Evolutionary conservation across 2,329 filamentous ascomycete species (phyloP).

Genomic region (Epichloe sp.): DNA sequence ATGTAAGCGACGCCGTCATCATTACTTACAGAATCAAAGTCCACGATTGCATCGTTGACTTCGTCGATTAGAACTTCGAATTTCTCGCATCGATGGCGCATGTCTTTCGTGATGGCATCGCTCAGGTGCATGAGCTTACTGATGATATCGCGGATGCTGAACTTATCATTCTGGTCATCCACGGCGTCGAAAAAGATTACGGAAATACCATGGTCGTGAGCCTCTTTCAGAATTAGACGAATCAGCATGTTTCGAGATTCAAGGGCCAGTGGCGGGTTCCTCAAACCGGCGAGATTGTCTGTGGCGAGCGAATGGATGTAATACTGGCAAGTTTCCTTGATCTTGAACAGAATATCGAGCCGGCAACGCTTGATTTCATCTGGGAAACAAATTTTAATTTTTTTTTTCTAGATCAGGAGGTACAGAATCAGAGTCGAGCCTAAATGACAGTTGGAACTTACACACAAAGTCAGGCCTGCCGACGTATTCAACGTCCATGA

Average conservation of each 20-base stretch:
- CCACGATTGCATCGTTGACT: neutral
- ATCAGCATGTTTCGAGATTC: neutral
- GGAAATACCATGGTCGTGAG: neutral
- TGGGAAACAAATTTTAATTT: neutral
- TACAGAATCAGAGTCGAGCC: no score
- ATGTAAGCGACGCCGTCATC: no score
- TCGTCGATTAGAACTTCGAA: neutral
- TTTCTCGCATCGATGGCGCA: neutral
- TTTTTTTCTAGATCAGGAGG: no score
- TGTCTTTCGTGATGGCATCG: neutral
- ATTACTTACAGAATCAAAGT: no score
- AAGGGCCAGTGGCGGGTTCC: neutral
- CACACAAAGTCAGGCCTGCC: neutral
- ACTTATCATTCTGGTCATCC: neutral
- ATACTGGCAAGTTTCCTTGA: neutral
- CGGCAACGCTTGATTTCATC: neutral
- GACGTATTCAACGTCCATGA: neutral
- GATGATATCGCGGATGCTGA: no score
- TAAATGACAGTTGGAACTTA: neutral
- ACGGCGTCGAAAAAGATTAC: neutral
- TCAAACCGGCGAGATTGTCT: neutral
- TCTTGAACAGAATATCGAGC: neutral
- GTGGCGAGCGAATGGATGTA: neutral
- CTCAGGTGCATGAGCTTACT: no score
- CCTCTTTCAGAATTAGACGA: neutral